Evolutionary conservation across 2,329 filamentous ascomycete genomes (phyloP), one percentile per base, ranked within the genome.

Genomic region (Cyclaneusma minus): DNA sequence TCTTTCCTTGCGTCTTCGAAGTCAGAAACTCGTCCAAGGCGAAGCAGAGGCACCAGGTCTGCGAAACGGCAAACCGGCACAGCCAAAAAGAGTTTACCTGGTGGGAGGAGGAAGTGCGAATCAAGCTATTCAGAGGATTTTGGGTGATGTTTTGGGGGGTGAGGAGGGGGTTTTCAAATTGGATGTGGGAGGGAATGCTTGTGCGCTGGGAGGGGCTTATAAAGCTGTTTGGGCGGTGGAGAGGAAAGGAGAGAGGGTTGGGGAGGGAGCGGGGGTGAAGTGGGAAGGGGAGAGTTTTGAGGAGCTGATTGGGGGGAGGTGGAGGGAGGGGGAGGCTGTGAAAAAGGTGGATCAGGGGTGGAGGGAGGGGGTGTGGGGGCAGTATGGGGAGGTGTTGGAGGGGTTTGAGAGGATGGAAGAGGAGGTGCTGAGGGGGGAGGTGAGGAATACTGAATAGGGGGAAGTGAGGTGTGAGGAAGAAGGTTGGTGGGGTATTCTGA

Each of bases 151-250:
- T 3, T 68, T 98, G 3, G 89, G 89, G 27, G 82, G 82, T 17
- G 67, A 64, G 3, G 89, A 95, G 35, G 89, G 89, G 13, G 81
- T 95, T 14, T 98, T 83, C 56, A 80, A 78, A 52, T 69, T 98
- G 9, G 85, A 95, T 46, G 83, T 95, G 4, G 87, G 89, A 14
- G 84, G 85, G 14, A 94, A 92, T 54, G 87, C 89, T 3, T 98
- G 89, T 54, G 89, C 87, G 7, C 56, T 95, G 9, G 89, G 89
- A 9, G 83, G 83, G 5, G 87, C 87, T 14, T 94, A 95, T 55
- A 95, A 95, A 56, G 87, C 89, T 9, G 74, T 92, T 0, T 98
- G 89, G 89, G 84, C 79, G 1, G 60, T 83, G 29, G 83, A 89
- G 58, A 59, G 80, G 24, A 50, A 52, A 13, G 62, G 59, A 12